Base-by-base conservation (phyloP, 179 eudicot genomes). In the Silene noctiflora region DNA sequence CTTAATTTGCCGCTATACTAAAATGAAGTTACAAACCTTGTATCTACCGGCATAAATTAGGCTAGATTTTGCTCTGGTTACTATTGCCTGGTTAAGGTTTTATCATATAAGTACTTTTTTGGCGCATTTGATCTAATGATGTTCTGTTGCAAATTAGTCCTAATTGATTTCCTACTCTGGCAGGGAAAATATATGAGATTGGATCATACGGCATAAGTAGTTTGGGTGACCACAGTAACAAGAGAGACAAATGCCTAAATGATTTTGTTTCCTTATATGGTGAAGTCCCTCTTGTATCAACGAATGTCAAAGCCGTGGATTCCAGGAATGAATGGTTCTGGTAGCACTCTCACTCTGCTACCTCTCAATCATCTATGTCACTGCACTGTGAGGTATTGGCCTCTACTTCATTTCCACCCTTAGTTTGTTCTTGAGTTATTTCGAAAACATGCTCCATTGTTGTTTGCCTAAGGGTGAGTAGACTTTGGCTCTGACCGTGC, bases 181-280 rank as follows among this genome's bases (percentile, higher is more conserved):
- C 88, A 88, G 93, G 93, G 71, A 88, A 89, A 75, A 86, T 89
- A 51, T 61, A 81, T 70, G 93, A 89, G 79, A 85, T 85, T 46
- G 93, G 93, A 48, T 84, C 88, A 13, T 80, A 81, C 29, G 91
- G 88, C 63, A 85, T 88, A 62, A 86, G 91, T 84, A 85, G 89
- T 67, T 78, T 85, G 78, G 72, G 72, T 9, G 86, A 84, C 73
- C 91, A 88, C 75, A 79, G 75, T 78, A 73, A 76, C 29, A 86
- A 72, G 82, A 83, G 93, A 80, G 79, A 79, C 12, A 84, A 86
- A 80, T 88, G 93, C 81, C 82, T 89, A 46, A 89, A 88, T 25
- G 91, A 86, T 78, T 85, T 89, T 61, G 62, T 84, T 60, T 88
- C 90, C 29, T 81, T 89, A 39, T 89, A 83, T 61, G 91, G 93